phyloP scores from a whole-genome alignment of 2,329 filamentous ascomycete genomes.

The Lasiodiplodia citricola region DNA sequence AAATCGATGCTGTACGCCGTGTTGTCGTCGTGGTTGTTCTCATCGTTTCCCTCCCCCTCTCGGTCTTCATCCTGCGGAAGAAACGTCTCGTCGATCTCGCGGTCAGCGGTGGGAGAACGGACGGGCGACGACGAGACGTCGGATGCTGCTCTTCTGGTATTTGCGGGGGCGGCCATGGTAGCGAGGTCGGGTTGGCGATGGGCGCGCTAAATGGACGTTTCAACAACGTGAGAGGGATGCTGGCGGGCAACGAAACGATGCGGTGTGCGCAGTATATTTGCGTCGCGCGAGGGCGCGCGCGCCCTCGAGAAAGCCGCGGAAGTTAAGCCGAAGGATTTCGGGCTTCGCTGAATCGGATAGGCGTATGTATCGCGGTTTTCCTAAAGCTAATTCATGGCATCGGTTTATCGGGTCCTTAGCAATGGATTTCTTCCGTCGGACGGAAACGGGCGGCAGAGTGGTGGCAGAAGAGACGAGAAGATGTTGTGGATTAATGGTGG shows the following conservation, averaged over 20 bases:
- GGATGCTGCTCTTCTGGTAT: not conserved
- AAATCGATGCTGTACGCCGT: constrained; percentile 45
- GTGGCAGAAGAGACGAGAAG: not conserved
- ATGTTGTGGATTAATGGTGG: not conserved
- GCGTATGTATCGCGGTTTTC: not conserved
- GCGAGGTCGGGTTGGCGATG: not conserved
- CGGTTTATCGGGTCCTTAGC: not conserved
- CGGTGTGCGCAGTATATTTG: not conserved
- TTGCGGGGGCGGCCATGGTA: not conserved
- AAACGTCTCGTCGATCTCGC: not conserved
- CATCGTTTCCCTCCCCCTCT: not conserved
- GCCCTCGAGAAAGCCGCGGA: not conserved
- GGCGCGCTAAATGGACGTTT: not conserved
- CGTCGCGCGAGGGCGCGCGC: not conserved
- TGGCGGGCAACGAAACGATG: not conserved
- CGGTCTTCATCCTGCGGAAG: not conserved
- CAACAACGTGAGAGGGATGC: not conserved
- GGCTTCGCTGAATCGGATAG: not conserved
- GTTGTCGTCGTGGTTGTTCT: not conserved
- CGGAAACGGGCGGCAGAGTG: not conserved
- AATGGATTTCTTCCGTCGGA: not conserved
- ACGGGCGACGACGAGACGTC: not conserved
- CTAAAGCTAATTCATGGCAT: constrained; percentile 5
- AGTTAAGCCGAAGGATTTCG: not conserved
- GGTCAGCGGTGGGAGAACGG: not conserved